A percentile compares a stretch with the other conserved stretches of the same genome.
Evolutionary conservation across 208 protist genomes (phyloP).

Genomic region (Crithidia acanthocephali): DNA sequence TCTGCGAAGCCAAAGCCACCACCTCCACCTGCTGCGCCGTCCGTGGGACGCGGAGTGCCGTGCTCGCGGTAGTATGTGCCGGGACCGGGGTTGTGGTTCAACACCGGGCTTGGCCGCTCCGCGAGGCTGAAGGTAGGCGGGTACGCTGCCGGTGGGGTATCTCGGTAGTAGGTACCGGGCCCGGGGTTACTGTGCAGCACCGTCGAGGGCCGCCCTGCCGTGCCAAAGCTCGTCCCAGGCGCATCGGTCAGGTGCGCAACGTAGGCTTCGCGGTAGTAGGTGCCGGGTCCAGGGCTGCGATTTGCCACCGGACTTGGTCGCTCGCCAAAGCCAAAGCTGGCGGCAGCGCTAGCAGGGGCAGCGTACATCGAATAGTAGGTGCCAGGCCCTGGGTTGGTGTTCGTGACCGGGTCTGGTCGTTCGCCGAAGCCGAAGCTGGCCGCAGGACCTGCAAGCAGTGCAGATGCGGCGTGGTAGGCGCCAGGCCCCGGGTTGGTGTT

Average conservation of each 20-base stretch:
- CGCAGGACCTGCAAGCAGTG: background rate
- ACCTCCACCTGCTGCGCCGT: too few species aligned
- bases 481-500: constrained; percentile 34
- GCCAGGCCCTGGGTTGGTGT: constrained; percentile 19
- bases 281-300: constrained; percentile 31
- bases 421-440: constrained; percentile 31
- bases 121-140: constrained; percentile 11
- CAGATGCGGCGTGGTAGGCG: constrained; percentile 25
- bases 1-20: constrained; percentile 8
- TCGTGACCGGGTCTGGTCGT: constrained; percentile 1
- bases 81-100: constrained; percentile 28
- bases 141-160: constrained; percentile 24
- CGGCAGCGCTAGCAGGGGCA: background rate
- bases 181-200: constrained; percentile 9
- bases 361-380: constrained; percentile 10
- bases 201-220: background rate
- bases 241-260: background rate
- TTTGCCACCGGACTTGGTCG: constrained; percentile 13
- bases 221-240: constrained; percentile 14
- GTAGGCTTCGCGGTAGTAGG: constrained; percentile 19
- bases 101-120: background rate
- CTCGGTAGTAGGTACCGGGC: constrained; percentile 19
- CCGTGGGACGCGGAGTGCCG: background rate
- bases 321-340: constrained; percentile 15
- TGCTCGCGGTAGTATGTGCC: constrained; percentile 28